These are phyloP conservation scores for Raffaelea albimanens DNA, from an alignment of 2,329 filamentous ascomycete species.

Conservation along the genomic window DNA sequence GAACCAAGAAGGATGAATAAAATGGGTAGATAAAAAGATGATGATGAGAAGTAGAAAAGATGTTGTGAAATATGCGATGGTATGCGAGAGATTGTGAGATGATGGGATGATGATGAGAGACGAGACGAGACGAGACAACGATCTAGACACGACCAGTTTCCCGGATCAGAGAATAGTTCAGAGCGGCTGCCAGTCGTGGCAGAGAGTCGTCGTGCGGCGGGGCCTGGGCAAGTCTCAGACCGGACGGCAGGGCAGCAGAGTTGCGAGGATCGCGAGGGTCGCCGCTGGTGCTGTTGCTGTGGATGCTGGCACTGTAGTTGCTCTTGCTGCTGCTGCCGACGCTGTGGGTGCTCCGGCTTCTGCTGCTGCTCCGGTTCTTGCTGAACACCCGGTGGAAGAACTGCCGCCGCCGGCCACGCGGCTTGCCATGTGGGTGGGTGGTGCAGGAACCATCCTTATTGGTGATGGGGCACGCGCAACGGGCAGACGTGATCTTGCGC, in stretches of 20 bases:
- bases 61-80: no score
- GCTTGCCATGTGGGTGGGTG: not conserved
- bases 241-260: no score
- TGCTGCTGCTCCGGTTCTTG: slow-evolving; percentile 3
- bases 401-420: slow-evolving; percentile 20
- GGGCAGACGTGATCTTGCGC: slow-evolving; percentile 13
- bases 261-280: not conserved
- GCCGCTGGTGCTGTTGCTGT: not conserved
- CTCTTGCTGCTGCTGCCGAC: no score
- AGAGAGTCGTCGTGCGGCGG: slow-evolving; percentile 3
- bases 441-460: no score
- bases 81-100: no score
- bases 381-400: slow-evolving; percentile 32
- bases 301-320: not conserved
- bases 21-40: no score
- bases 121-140: no score
- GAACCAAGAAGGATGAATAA: no score
- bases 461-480: no score
- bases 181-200: not conserved
- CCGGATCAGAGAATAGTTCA: not conserved
- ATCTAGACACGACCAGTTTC: slow-evolving; percentile 5
- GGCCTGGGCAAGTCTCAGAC: no score
- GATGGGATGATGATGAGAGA: no score
- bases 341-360: not conserved
- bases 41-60: no score